These are phyloP conservation scores for Microstroma glucosiphilum DNA, from an alignment of 1,284 basidiomycete species.

Conservation along the genomic window DNA sequence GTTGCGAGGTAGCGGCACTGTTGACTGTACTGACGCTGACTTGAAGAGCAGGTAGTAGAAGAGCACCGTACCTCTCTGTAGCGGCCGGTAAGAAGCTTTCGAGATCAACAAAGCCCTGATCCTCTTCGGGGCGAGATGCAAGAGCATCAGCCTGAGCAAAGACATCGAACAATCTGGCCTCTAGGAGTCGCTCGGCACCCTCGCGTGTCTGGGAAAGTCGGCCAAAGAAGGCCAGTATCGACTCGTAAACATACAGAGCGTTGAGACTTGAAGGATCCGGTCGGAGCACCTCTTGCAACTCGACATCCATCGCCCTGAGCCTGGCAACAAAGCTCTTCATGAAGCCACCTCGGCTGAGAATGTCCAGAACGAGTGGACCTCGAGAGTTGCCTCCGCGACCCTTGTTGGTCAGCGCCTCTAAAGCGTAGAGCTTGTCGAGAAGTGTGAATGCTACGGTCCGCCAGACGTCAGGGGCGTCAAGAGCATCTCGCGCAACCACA, in stretches of 20 bases:
- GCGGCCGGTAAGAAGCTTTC: constrained; percentile 81
- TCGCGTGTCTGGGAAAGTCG: constrained; percentile 72
- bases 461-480: constrained; percentile 92
- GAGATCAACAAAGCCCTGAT: constrained; percentile 73
- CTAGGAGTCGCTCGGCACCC: constrained; percentile 79
- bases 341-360: constrained; percentile 70
- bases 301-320: constrained; percentile 72
- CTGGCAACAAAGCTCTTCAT: constrained; percentile 75
- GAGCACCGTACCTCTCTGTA: constrained; percentile 77
- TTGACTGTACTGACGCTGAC: constrained; percentile 57
- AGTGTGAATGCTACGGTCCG: constrained; percentile 86
- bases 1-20: constrained; percentile 51
- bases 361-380: constrained; percentile 56
- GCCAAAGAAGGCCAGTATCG: constrained; percentile 81
- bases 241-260: constrained; percentile 86
- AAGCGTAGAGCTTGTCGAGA: constrained; percentile 64
- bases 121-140: constrained; percentile 70
- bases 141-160: constrained; percentile 81
- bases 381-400: constrained; percentile 6
- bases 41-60: constrained; percentile 78
- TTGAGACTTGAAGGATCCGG: constrained; percentile 91
- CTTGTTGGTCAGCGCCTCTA: constrained; percentile 26
- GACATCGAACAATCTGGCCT: constrained; percentile 70
- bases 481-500: constrained; percentile 78
- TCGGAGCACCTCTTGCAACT: constrained; percentile 72